Conservation (phyloP, 1,284 basidiomycete genomes). For the Schizopora paradoxa region DNA sequence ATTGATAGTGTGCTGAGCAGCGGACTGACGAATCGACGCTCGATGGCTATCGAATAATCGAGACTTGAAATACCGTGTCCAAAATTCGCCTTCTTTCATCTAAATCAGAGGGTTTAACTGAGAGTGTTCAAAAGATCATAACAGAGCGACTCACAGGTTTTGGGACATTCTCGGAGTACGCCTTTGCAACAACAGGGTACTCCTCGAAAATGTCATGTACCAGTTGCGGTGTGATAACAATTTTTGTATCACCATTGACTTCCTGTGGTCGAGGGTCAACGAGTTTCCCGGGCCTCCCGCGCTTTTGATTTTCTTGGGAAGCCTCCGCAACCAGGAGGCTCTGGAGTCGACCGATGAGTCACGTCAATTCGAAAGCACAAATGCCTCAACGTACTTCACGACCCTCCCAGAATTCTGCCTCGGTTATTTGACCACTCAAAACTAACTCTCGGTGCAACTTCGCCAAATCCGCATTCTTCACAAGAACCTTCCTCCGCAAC, state of each 20-base stretch:
- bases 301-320: slow-evolving; percentile 67
- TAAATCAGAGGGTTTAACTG: slow-evolving; percentile 28
- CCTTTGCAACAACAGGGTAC: slow-evolving; percentile 90
- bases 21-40: slow-evolving; percentile 85
- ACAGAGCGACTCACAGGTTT: slow-evolving; percentile 48
- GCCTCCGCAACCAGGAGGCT: slow-evolving; percentile 69
- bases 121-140: slow-evolving; percentile 7
- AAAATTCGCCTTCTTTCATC: slow-evolving; percentile 89
- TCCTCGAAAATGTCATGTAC: slow-evolving; percentile 97
- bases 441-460: slow-evolving; percentile 83
- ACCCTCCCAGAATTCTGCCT: slow-evolving; percentile 94
- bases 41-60: slow-evolving; percentile 93
- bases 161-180: slow-evolving; percentile 92
- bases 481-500: slow-evolving; percentile 73
- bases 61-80: slow-evolving; percentile 95
- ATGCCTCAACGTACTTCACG: slow-evolving; percentile 58
- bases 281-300: slow-evolving; percentile 79
- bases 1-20: slow-evolving; percentile 78
- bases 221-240: slow-evolving; percentile 88
- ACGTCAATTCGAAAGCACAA: slow-evolving; percentile 11
- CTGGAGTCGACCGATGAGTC: slow-evolving; percentile 31
- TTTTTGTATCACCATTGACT: slow-evolving; percentile 79
- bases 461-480: slow-evolving; percentile 71
- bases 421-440: slow-evolving; percentile 77
- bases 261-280: slow-evolving; percentile 87